Percentiles rank a stretch among this genome's conserved stretches.
Evolutionary conservation across 352 stramenopile genomes (phyloP).

Genomic region (Phytophthora tentaculata): DNA sequence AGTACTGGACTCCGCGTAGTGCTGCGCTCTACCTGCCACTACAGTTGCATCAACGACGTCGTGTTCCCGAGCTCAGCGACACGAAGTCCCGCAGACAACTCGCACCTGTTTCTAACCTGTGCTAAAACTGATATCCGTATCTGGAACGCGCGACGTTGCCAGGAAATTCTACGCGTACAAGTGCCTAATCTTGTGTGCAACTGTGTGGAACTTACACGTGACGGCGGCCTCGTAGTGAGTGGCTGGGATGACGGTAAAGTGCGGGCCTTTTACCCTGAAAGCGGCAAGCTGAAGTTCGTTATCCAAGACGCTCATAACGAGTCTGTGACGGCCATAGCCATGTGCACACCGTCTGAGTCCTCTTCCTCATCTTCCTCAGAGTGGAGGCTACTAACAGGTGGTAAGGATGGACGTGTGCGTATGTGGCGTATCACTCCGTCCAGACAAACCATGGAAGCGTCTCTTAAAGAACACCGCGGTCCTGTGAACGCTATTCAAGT

Average conservation of each 20-base stretch:
- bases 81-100: constrained; percentile 75
- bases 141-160: constrained; percentile 92
- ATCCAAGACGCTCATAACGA: constrained; percentile 97
- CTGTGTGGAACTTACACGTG: constrained; percentile 90
- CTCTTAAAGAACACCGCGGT: constrained; percentile 95
- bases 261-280: constrained; percentile 96
- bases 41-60: constrained; percentile 93
- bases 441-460: constrained; percentile 95
- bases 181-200: constrained; percentile 98
- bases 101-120: constrained; percentile 95
- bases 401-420: constrained; percentile 93
- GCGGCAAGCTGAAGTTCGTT: constrained; percentile 96
- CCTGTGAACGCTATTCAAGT: constrained; percentile 93
- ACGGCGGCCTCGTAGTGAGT: constrained; percentile 92
- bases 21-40: constrained; percentile 92
- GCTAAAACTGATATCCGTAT: constrained; percentile 95
- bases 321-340: constrained; percentile 92
- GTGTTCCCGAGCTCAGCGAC: constrained; percentile 85
- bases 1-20: constrained; percentile 45
- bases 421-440: constrained; percentile 94
- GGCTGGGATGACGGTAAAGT: constrained; percentile 98
- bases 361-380: constrained; percentile 35
- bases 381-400: constrained; percentile 94
- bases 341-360: constrained; percentile 70
- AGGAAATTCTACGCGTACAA: constrained; percentile 97